A percentile compares a stretch with the other conserved stretches of the same genome.
Evolutionary conservation across 2,329 filamentous ascomycete species (phyloP).

Genomic region (Colletotrichum liriopes): DNA sequence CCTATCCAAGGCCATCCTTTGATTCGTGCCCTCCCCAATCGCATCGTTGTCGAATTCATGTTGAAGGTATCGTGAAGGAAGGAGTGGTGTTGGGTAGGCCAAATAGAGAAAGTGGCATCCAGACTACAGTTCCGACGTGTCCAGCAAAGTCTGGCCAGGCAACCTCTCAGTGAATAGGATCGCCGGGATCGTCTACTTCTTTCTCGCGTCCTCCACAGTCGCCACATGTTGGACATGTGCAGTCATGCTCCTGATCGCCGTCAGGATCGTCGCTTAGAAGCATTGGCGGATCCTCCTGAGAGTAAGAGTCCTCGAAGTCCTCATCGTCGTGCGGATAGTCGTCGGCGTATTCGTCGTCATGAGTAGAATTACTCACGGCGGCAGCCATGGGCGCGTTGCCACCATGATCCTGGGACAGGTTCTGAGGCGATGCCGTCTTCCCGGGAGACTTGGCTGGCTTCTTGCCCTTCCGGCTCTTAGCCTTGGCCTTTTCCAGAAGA

Average conservation of each 20-base stretch:
- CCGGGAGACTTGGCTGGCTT: slow-evolving; percentile 80
- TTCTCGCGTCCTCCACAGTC: slow-evolving; percentile 18
- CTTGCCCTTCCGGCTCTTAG: slow-evolving; percentile 91
- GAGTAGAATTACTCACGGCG: slow-evolving; percentile 55
- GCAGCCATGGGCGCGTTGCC: slow-evolving; percentile 46
- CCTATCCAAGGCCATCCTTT: background rate
- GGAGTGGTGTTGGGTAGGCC: background rate
- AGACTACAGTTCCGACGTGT: background rate
- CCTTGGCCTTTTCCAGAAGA: slow-evolving; percentile 92
- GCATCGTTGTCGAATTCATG: background rate
- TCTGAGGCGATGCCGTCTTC: slow-evolving; percentile 54
- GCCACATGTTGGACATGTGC: slow-evolving; percentile 20
- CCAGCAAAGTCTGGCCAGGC: background rate
- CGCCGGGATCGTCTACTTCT: slow-evolving; percentile 34
- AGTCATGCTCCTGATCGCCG: slow-evolving; percentile 25
- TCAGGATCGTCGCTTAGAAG: slow-evolving; percentile 40
- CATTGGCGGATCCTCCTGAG: slow-evolving; percentile 44
- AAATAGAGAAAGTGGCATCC: background rate
- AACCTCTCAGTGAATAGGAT: slow-evolving; percentile 12
- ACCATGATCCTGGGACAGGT: slow-evolving; percentile 47
- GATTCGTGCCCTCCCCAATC: background rate
- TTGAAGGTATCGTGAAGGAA: background rate
- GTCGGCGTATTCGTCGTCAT: slow-evolving; percentile 56
- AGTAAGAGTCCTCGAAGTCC: slow-evolving; percentile 28
- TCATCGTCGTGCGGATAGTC: slow-evolving; percentile 45